A percentile compares a stretch with the other conserved stretches of the same genome.
phyloP scores from a whole-genome alignment of 1,284 basidiomycete species.

The Abortiporus biennis region DNA sequence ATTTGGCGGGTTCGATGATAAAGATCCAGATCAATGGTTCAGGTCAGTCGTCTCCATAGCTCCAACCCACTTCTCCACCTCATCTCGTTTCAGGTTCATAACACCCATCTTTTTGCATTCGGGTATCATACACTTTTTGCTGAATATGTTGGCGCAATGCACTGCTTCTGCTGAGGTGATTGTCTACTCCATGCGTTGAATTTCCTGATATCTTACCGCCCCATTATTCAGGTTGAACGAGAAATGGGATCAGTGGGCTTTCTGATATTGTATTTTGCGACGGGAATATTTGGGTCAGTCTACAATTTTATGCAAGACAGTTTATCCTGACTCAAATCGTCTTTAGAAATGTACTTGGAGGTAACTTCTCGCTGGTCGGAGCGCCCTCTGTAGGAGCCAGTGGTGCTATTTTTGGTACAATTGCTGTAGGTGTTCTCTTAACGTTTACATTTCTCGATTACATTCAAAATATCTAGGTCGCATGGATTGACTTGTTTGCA shows the following conservation, averaged over 20 bases:
- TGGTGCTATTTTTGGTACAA: constrained; percentile 90
- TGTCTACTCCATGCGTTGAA: constrained; percentile 5
- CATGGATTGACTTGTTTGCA: constrained; percentile 84
- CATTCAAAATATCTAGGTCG: constrained; percentile 35
- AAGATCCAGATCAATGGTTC: constrained; percentile 81
- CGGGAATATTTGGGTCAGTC: constrained; percentile 82
- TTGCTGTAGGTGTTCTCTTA: constrained; percentile 51
- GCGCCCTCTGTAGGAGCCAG: constrained; percentile 91
- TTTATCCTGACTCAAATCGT: constrained; percentile 8
- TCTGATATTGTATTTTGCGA: constrained; percentile 78
- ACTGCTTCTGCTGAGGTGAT: constrained; percentile 72
- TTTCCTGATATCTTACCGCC: constrained; percentile 7
- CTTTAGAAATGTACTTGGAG: constrained; percentile 75
- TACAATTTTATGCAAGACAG: not conserved
- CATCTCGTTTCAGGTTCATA: constrained; percentile 53
- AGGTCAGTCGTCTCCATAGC: constrained; percentile 40
- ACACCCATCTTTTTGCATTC: constrained; percentile 89
- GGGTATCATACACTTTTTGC: constrained; percentile 80
- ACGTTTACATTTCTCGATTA: not conserved
- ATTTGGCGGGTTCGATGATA: constrained; percentile 74
- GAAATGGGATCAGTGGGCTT: constrained; percentile 87
- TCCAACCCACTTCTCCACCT: no score
- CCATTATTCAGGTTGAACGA: constrained; percentile 70
- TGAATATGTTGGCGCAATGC: constrained; percentile 90
- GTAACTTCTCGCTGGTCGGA: constrained; percentile 87